Evolutionary conservation across 495 filamentous ascomycete genomes (phyloP).

Genomic region (Lasiosphaeriaceae sp.): DNA sequence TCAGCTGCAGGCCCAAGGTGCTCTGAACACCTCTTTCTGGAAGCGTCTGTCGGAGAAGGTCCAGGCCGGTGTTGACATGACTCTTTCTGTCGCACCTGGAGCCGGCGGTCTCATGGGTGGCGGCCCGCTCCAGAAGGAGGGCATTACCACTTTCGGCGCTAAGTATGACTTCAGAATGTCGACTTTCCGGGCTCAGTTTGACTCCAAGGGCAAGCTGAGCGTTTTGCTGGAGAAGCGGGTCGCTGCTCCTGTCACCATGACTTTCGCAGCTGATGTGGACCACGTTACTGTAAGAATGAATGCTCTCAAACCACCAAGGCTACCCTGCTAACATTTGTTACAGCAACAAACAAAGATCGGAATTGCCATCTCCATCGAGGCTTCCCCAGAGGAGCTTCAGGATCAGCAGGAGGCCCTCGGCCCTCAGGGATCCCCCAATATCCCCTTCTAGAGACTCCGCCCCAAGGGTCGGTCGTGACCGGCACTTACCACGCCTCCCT

Average conservation of each 20-base stretch:
- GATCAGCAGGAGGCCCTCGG: constrained; percentile 72
- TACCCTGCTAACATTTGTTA: constrained; percentile 19
- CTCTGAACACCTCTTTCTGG: constrained; percentile 92
- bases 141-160: constrained; percentile 82
- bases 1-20: constrained; percentile 78
- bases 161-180: constrained; percentile 98
- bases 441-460: constrained; percentile 48
- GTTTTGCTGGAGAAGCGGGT: constrained; percentile 94
- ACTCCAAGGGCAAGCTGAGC: constrained; percentile 88
- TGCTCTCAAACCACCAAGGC: not conserved
- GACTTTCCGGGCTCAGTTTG: constrained; percentile 91
- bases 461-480: not conserved
- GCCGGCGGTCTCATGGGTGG: constrained; percentile 65
- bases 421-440: constrained; percentile 45
- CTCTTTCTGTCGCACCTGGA: constrained; percentile 73
- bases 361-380: constrained; percentile 90
- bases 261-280: constrained; percentile 96
- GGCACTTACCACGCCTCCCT: constrained; percentile 8
- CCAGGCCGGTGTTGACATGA: constrained; percentile 92
- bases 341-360: constrained; percentile 95
- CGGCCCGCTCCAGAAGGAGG: constrained; percentile 71
- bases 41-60: constrained; percentile 88
- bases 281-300: constrained; percentile 75
- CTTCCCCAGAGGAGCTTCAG: constrained; percentile 83
- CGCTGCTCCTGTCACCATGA: constrained; percentile 81